Percentiles rank a stretch among this genome's conserved stretches.
These are phyloP conservation scores for Mariannaea elegans DNA, from an alignment of 2,329 filamentous ascomycete genomes.

Conservation along the genomic window DNA sequence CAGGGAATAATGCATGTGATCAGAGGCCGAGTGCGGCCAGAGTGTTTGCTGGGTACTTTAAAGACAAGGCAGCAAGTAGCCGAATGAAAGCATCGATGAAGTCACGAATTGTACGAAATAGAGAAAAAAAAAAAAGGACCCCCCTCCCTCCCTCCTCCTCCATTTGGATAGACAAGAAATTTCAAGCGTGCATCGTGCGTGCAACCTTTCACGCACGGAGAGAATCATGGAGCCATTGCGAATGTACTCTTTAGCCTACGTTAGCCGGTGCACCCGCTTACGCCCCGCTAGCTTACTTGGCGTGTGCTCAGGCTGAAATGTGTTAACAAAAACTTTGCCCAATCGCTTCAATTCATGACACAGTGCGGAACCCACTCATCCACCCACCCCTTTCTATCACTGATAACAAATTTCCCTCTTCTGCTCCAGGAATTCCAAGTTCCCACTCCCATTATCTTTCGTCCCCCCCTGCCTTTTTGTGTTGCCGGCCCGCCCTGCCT, in stretches of 20 bases:
- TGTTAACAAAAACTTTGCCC: conserved; percentile 26
- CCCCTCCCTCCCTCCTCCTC: too few relatives aligned
- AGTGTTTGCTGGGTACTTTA: too few relatives aligned
- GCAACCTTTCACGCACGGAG: not conserved
- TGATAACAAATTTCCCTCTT: conserved; percentile 26
- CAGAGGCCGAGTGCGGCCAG: too few relatives aligned
- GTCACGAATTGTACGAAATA: too few relatives aligned
- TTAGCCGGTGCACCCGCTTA: not conserved
- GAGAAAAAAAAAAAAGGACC: too few relatives aligned
- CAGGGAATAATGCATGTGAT: too few relatives aligned
- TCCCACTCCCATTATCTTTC: conserved; percentile 11
- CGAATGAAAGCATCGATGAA: too few relatives aligned
- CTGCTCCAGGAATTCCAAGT: conserved; percentile 7
- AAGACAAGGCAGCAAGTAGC: too few relatives aligned
- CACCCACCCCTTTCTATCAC: conserved; percentile 17
- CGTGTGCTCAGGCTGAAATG: conserved; percentile 16
- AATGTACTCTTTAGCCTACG: not conserved
- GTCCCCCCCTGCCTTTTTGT: not conserved
- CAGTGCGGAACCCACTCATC: conserved; percentile 25
- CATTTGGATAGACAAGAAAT: too few relatives aligned
- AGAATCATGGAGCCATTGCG: not conserved
- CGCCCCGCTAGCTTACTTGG: conserved; percentile 26
- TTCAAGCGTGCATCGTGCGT: not conserved
- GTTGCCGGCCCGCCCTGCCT: conserved; percentile 12
- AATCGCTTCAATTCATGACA: conserved; percentile 27